Evolutionary conservation across 768 basidiomycete species (phyloP), one percentile per base, ranked within the genome.

Genomic region (Hydnomerulius pinastri): DNA sequence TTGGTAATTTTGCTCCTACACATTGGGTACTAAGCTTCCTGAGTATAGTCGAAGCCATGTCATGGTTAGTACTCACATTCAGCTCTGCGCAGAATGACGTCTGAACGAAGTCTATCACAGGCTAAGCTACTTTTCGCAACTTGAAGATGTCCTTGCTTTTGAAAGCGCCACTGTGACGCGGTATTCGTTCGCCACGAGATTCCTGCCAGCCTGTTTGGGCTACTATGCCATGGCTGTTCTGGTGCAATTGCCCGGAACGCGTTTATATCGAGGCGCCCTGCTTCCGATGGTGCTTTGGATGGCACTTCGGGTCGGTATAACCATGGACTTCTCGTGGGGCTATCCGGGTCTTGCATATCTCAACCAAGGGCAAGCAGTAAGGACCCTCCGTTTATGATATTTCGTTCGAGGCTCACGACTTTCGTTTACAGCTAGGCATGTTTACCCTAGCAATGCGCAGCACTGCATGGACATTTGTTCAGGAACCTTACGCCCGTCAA

Each of bases 211-310:
- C 13, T 18, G 79, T 1, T 47, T 77, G 20, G 69, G 69, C 50
- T 81, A 78, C 63, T 81, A 79, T 68, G 64, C 58, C 10, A 77
- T 78, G 46, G 82, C 82, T 11, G 61, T 81, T 28, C 72, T 86
- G 42, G 78, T 83, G 6, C 68, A 80, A 32, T 60, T 76, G 12
- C 77, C 77, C 0, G 65, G 64, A 27, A 81, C 82, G 1, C 64
- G 67, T 38, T 40, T 66, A 3, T 61, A 77, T 48, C 77, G 81
- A 39, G 50, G 74, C 27, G 75, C 77, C 11, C 53, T 83, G 29
- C 70, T 84, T 23, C 80, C 81, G 3, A 51, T 79, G 11, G 74
- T 79, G 4, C 60, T 79, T 25, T 78, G 73, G 69, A 48, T 64
- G 6, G 61, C 74, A 15, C 77, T 75, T 46, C 71, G 75, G 12